Conservation (phyloP, 768 basidiomycete genomes). For the Suillus bovinus region DNA sequence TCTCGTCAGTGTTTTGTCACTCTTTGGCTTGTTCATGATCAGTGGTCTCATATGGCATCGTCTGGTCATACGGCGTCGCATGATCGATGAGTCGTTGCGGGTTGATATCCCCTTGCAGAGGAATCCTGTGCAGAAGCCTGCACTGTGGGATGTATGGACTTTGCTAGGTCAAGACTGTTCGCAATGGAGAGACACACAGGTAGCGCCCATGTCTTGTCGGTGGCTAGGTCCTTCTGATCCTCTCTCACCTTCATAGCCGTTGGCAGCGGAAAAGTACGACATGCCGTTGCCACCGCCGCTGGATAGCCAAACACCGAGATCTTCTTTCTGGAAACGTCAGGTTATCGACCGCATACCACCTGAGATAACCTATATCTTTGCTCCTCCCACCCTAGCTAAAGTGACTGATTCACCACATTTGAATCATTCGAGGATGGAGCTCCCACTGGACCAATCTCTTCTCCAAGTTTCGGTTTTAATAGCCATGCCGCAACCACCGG, state of each 20-base stretch:
- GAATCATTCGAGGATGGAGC: conserved; percentile 3
- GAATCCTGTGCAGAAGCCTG: conserved; percentile 18
- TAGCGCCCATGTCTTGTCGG: conserved; percentile 26
- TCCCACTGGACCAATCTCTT: conserved; percentile 19
- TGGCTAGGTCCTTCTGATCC: not conserved
- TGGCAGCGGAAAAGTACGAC: conserved; percentile 20
- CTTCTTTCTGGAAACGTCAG: conserved; percentile 24
- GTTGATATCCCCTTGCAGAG: not conserved
- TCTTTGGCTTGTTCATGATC: conserved; percentile 33
- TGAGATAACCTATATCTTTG: conserved; percentile 31
- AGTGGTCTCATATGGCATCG: conserved; percentile 34
- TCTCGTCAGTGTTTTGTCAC: conserved; percentile 30
- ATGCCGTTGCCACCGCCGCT: not conserved
- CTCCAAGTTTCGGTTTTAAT: conserved; percentile 30
- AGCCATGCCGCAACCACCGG: conserved; percentile 26
- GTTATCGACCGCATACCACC: conserved; percentile 20
- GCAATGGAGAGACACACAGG: conserved; percentile 22
- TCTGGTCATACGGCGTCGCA: conserved; percentile 29
- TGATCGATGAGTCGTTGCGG: conserved; percentile 25
- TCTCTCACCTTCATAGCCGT: conserved; percentile 19
- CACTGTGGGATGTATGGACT: conserved; percentile 25
- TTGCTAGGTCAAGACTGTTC: conserved; percentile 7
- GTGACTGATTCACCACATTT: not conserved
- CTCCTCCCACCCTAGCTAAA: conserved; percentile 6
- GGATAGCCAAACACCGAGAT: conserved; percentile 10